These are phyloP conservation scores for Monilinia vaccinii-corymbosi DNA, from an alignment of 2,329 filamentous ascomycete species.

Conservation along the genomic window DNA sequence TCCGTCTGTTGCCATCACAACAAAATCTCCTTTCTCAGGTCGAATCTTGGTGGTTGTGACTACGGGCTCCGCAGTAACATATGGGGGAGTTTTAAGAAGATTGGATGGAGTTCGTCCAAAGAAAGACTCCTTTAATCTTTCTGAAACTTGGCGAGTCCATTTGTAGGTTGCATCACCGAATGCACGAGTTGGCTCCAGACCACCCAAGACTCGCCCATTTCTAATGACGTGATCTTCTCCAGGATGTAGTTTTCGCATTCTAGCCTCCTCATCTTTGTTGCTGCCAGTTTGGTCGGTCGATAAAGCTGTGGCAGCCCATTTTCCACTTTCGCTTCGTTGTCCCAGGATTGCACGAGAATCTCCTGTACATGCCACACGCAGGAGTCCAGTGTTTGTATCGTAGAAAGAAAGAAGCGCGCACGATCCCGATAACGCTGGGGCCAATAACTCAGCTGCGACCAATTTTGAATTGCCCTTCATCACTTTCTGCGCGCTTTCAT, in stretches of 20 bases:
- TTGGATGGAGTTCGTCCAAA: slow-evolving; percentile 74
- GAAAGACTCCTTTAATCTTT: slow-evolving; percentile 74
- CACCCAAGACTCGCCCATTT: slow-evolving; percentile 84
- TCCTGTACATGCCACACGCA: slow-evolving; percentile 91
- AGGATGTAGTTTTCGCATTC: slow-evolving; percentile 79
- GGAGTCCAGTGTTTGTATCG: slow-evolving; percentile 74
- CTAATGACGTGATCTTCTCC: slow-evolving; percentile 79
- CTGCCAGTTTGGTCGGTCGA: slow-evolving; percentile 91
- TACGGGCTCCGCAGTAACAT: slow-evolving; percentile 92
- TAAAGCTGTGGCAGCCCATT: slow-evolving; percentile 85
- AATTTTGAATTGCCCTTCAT: slow-evolving; percentile 80
- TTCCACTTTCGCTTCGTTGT: slow-evolving; percentile 65
- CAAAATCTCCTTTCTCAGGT: slow-evolving; percentile 83
- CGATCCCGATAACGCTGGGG: slow-evolving; percentile 90
- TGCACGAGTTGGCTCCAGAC: slow-evolving; percentile 83
- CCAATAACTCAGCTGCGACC: slow-evolving; percentile 84
- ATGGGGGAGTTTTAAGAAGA: slow-evolving; percentile 81
- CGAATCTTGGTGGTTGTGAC: slow-evolving; percentile 89
- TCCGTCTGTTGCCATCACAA: slow-evolving; percentile 93
- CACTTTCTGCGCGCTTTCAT: slow-evolving; percentile 87
- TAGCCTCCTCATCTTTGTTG: slow-evolving; percentile 73
- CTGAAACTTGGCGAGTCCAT: slow-evolving; percentile 79
- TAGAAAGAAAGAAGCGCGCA: slow-evolving; percentile 96
- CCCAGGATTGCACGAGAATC: slow-evolving; percentile 94
- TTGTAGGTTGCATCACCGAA: slow-evolving; percentile 98